Evolutionary conservation across 192 early-diverging fungal species (phyloP).

Genomic region (Phycomyces blakesleeanus): DNA sequence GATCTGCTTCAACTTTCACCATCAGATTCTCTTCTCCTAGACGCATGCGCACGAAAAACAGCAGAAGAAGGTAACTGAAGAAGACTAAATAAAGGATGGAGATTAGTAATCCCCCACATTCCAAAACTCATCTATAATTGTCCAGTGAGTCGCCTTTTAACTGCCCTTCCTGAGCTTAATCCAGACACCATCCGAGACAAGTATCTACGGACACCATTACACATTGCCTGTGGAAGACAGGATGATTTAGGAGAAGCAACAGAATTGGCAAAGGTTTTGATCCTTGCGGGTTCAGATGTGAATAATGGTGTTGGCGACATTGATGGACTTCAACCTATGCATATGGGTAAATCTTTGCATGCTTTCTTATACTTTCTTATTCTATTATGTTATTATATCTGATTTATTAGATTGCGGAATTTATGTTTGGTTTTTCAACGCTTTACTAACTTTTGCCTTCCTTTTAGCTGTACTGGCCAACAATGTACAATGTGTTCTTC

Average conservation of each 20-base stretch:
- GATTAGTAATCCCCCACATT: not conserved
- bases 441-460: not conserved
- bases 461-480: constrained; percentile 29
- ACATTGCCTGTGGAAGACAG: constrained; percentile 29
- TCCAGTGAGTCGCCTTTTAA: constrained; percentile 12
- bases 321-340: constrained; percentile 32
- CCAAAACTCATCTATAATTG: not conserved
- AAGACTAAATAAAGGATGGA: not conserved
- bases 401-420: too few species aligned
- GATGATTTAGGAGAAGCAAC: constrained; percentile 28
- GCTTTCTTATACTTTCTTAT: too few species aligned
- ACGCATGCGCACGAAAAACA: constrained; percentile 18
- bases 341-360: constrained; percentile 24
- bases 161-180: constrained; percentile 17
- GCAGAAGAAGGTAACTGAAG: constrained; percentile 14
- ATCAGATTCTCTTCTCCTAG: constrained; percentile 8
- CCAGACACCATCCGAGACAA: constrained; percentile 29
- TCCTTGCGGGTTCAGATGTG: constrained; percentile 27
- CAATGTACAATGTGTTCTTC: constrained; percentile 31
- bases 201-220: constrained; percentile 35
- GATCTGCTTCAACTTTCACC: constrained; percentile 16
- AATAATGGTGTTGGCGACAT: constrained; percentile 37
- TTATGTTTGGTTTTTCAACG: too few species aligned
- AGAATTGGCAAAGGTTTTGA: constrained; percentile 25
- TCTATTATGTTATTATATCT: too few species aligned